Evolutionary conservation across 768 basidiomycete genomes (phyloP).

Genomic region (Termitomyces eurrhizus): DNA sequence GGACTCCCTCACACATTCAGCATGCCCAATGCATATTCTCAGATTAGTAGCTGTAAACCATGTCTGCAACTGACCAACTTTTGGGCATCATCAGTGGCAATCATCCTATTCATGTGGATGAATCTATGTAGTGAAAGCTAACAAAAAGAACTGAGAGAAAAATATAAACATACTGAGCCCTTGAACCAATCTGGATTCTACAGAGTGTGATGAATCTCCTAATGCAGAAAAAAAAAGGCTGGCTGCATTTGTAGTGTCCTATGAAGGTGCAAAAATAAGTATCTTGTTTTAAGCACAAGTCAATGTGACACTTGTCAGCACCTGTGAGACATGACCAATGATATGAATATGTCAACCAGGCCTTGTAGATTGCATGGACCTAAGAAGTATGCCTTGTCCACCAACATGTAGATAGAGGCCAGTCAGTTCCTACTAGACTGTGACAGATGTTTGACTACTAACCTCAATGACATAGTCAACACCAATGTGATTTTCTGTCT

Average conservation of each 20-base stretch:
- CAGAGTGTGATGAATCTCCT: slow-evolving; percentile 38
- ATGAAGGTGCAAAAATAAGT: not conserved
- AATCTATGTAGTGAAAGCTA: slow-evolving; percentile 31
- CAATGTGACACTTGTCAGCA: slow-evolving; percentile 14
- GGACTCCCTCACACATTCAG: too few species aligned
- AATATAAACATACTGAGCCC: slow-evolving; percentile 43
- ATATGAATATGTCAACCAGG: slow-evolving; percentile 42
- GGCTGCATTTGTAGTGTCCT: slow-evolving; percentile 21
- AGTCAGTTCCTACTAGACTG: not conserved
- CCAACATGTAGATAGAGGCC: slow-evolving; percentile 41
- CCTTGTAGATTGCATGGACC: slow-evolving; percentile 35
- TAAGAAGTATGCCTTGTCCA: slow-evolving; percentile 45
- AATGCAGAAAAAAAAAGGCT: slow-evolving; percentile 28
- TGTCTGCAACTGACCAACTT: too few species aligned
- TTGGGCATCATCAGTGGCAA: slow-evolving; percentile 17
- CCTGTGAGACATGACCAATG: slow-evolving; percentile 49
- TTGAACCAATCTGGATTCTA: slow-evolving; percentile 53
- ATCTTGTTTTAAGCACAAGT: not conserved
- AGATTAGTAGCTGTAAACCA: too few species aligned
- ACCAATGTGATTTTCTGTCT: slow-evolving; percentile 34
- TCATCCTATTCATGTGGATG: slow-evolving; percentile 46
- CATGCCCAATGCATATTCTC: too few species aligned
- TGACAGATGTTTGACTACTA: not conserved
- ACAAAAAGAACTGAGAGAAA: not conserved
- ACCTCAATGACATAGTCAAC: slow-evolving; percentile 39